phyloP scores from a whole-genome alignment of 2,329 filamentous ascomycete genomes.

The Ascochyta viciae-villosae region DNA sequence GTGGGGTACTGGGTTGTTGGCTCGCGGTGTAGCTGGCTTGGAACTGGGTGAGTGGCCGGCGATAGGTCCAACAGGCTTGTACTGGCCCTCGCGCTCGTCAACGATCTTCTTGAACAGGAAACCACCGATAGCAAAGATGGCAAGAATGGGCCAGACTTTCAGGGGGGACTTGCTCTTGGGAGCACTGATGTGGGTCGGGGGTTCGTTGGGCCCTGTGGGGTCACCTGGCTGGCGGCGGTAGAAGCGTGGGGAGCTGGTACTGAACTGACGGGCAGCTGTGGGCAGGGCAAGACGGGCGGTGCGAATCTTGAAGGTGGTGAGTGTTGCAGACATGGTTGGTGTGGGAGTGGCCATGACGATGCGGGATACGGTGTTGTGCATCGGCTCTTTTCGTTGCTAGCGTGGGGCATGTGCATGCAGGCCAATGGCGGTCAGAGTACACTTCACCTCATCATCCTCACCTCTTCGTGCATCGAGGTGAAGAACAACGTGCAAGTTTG shows the following conservation, averaged over 20 bases:
- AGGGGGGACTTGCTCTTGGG: constrained; percentile 50
- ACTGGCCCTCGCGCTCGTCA: constrained; percentile 52
- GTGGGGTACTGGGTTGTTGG: constrained; percentile 31
- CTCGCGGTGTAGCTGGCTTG: constrained; percentile 24
- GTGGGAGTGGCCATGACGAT: constrained; percentile 34
- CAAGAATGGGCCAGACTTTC: constrained; percentile 54
- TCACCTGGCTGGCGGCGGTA: constrained; percentile 46
- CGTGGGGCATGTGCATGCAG: constrained; percentile 22
- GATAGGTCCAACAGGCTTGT: constrained; percentile 38
- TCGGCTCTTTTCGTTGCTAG: constrained; percentile 31
- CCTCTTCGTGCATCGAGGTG: neutral
- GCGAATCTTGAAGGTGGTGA: constrained; percentile 25
- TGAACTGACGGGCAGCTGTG: constrained; percentile 32
- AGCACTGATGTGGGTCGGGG: constrained; percentile 39
- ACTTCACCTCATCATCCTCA: constrained; percentile 5
- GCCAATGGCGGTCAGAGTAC: constrained; percentile 2
- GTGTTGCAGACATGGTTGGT: constrained; percentile 41
- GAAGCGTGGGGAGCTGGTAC: constrained; percentile 26
- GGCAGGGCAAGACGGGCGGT: constrained; percentile 17
- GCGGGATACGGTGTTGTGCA: constrained; percentile 32
- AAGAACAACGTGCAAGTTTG: constrained; percentile 5
- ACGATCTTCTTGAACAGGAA: constrained; percentile 56
- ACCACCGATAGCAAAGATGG: constrained; percentile 56
- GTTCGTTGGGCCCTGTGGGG: constrained; percentile 50
- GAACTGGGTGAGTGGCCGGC: constrained; percentile 43